These are phyloP conservation scores for Xanthoparmelia taractica DNA, from an alignment of 495 filamentous ascomycete species.

Conservation along the genomic window DNA sequence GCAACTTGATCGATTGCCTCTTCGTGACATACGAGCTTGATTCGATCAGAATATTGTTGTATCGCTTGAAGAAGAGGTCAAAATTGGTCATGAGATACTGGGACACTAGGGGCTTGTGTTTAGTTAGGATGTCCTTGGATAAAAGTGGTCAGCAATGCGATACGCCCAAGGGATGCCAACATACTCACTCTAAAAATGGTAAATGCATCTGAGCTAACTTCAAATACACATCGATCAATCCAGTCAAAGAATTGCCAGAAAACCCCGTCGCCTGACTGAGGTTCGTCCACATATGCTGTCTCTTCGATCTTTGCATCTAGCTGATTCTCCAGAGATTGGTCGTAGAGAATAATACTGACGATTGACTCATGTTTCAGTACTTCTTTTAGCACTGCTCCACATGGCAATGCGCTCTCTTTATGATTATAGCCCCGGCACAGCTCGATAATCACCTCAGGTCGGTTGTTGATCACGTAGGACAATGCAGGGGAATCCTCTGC, in stretches of 20 bases:
- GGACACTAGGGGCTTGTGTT: conserved; percentile 82
- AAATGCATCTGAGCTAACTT: conserved; percentile 95
- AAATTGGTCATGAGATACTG: conserved; percentile 82
- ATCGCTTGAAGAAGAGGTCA: conserved; percentile 79
- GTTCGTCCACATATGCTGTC: conserved; percentile 53
- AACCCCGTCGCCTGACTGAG: conserved; percentile 66
- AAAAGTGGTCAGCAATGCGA: conserved; percentile 9
- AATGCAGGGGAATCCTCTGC: conserved; percentile 67
- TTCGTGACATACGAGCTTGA: conserved; percentile 97
- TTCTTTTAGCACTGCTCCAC: conserved; percentile 84
- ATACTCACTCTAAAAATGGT: conserved; percentile 80
- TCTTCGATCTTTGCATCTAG: conserved; percentile 48
- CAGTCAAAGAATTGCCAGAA: conserved; percentile 99
- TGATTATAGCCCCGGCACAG: conserved; percentile 84
- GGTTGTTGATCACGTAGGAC: conserved; percentile 71
- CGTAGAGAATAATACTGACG: conserved; percentile 82
- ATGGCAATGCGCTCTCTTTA: conserved; percentile 86
- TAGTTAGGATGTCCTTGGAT: conserved; percentile 81
- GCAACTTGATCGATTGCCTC: conserved; percentile 92
- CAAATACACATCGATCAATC: conserved; percentile 91
- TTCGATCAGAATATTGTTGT: conserved; percentile 80
- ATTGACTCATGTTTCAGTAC: conserved; percentile 86
- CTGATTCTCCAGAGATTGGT: conserved; percentile 64
- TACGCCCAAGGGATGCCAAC: background rate
- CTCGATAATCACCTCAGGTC: conserved; percentile 79